Evolutionary conservation across 352 stramenopile species (phyloP), one percentile per base, ranked within the genome.

Genomic region (Globisporangium paddicum): DNA sequence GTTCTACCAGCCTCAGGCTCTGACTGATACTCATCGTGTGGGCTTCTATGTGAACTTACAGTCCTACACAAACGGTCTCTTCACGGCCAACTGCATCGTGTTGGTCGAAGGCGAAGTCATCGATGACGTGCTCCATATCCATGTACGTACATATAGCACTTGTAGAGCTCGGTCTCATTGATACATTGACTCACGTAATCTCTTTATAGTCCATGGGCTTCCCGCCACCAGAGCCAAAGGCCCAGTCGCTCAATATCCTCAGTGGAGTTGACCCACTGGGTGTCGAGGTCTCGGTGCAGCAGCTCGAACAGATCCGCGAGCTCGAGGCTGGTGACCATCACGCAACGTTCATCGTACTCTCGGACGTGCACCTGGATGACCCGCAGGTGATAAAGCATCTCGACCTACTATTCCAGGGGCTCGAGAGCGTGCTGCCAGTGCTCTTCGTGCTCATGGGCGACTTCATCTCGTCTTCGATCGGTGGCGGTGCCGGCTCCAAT

Each of bases 361-460:
- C 90, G 10, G 90, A 98, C 63, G 87, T 98, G 14, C 84, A 97
- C 67, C 62, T 98, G 62, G 94, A 98, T 69, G 88, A 97, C 32
- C 88, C 88, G 14, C 70, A 86, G 19, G 89, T 97, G 19, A 83
- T 98, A 69, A 80, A 84, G 41, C 89, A 96, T 55, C 75, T 98
- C 34, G 80, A 96, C 57, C 59, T 85, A 28, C 71, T 98, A 30
- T 96, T 98, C 53, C 76, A 93, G 44, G 90, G 86, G 1, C 88
- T 96, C 30, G 76, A 95, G 51, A 78, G 69, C 21, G 70, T 95
- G 11, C 55, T 82, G 48, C 82, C 85, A 10, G 80, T 81, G 19
- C 63, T 98, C 19, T 97, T 98, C 63, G 81, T 97, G 14, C 79
- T 98, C 23, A 97, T 98, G 90, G 95, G 95, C 44, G 91, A 98